These are phyloP conservation scores for Herpetospermum pedunculosum DNA, from an alignment of 306 rosid genomes.

Conservation along the genomic window DNA sequence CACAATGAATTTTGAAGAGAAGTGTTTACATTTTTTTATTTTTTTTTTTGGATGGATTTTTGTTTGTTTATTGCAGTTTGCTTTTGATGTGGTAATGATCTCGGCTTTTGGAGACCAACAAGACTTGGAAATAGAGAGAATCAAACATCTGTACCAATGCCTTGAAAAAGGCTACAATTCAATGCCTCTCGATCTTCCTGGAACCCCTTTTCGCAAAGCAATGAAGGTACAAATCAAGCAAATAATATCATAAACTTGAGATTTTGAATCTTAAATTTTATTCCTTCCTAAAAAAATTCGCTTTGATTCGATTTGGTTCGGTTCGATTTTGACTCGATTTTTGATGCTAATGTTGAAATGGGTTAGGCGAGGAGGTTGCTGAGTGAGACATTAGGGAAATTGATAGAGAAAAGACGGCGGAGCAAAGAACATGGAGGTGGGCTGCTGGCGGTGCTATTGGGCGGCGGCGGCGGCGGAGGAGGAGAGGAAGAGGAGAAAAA, in stretches of 20 bases:
- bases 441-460: conserved; percentile 36
- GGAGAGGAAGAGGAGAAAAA: not conserved
- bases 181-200: conserved; percentile 63
- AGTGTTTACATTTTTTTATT: not conserved
- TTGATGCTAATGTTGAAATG: not conserved
- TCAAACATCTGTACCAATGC: conserved; percentile 43
- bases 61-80: conserved; percentile 30
- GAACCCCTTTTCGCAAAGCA: conserved; percentile 58
- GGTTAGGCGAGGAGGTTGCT: conserved; percentile 65
- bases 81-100: conserved; percentile 79
- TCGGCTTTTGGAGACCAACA: conserved; percentile 54
- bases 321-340: not conserved
- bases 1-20: not conserved
- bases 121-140: conserved; percentile 47
- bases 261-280: too few relatives aligned
- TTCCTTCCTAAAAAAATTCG: too few relatives aligned
- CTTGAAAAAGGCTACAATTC: conserved; percentile 87
- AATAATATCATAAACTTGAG: too few relatives aligned
- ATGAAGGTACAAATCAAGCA: too few relatives aligned
- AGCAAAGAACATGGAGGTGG: conserved; percentile 35
- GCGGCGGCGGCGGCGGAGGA: conserved; percentile 21
- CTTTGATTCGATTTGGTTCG: too few relatives aligned
- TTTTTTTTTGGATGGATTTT: not conserved
- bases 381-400: conserved; percentile 38
- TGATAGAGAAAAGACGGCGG: conserved; percentile 48